Base-by-base conservation (phyloP, 345 rosid genomes). In the Turnera subulata region DNA sequence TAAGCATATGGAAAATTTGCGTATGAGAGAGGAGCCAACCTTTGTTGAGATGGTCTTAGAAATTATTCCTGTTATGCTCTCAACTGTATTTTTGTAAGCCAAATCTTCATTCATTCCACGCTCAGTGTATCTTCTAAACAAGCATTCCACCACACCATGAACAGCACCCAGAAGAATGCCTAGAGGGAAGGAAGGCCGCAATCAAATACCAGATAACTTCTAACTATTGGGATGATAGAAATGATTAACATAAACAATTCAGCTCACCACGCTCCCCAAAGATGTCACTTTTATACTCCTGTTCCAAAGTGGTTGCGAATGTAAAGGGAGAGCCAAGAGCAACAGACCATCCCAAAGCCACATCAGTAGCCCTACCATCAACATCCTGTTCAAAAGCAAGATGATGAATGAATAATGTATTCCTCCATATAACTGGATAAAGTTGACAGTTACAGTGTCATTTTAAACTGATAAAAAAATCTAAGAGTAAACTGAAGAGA, bases 201-300 rank as follows among this genome's bases (percentile, higher is more conserved):
- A 26, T 18, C 43, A 32, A 43, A 20, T 56, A 17, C 22, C 11
- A 38, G 58, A 42, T 4, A 17, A 33, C 40, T 2, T 48, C 48
- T 46, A 16, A 14, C 13, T 13, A 39, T 6, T 16, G 4, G 7
- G 17, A 12, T 22, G 15, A 21, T 8, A 39, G 8, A 53, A 19
- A 39, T 10, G 1, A 46, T 2, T n/a, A 5, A 60, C 25, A 33
- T 17, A 33, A 22, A 10, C 0, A 33, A 46, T 14, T 23, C 7
- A 33, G 65, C 82, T 63, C 25, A 85, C 96, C 98, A 15, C 96
- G 78, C 77, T 91, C 98, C 56, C 96, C 96, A 60, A 91, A 91
- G 56, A 91, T 85, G 74, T 91, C 98, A 81, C 98, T 91, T 83
- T 69, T 85, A 72, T 88, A 91, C 82, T 91, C 97, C 68, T 85